Base-by-base conservation (phyloP, 768 basidiomycete species). In the Naganishia vishniacii region DNA sequence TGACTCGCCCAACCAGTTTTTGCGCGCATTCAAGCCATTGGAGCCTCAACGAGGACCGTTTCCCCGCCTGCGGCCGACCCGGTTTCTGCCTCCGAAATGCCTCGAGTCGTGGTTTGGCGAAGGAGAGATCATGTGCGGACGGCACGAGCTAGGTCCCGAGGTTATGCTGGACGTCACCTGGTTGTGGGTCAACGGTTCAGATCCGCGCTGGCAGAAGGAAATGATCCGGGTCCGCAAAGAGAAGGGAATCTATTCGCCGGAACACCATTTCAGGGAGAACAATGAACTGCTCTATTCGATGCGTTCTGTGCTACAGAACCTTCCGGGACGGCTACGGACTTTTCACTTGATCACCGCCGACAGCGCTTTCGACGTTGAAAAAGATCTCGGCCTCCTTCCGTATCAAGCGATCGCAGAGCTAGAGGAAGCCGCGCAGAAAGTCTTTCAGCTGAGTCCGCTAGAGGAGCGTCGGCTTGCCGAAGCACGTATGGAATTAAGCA, bases 201-300 rank as follows among this genome's bases (percentile, higher is more conserved):
- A 76, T 67, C 64, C 64, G 11, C 61, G 71, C n/a, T 74, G 75
- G 75, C n/a, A 58, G 25, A 61, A 68, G 23, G 61, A 61, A n/a
- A 71, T 75, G 73, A 32, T 69, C 8, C 44, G 65, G 31, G 64
- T 64, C 40, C 46, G 71, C 9, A 51, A 44, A 2, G 48, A 66
- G 29, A 68, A 65, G 28, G 67, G 67, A 20, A 68, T 76, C 20
- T 69, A 65, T 29, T 73, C 75, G 0, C 75, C 75, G 8, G 70
- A 70, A 28, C 70, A 72, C 59, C 75, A 76, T 45, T 76, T 73
- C 62, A 46, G 75, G 72, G 73, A 76, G 49, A 71, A 74, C 61
- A 70, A 74, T 65, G 75, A 76, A 56, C 64, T 74, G 23, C 65
- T 69, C 13, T 68, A 73, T 56, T 76, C 75, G 26, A 73, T 76